Base-by-base conservation (phyloP, 805 yeast species). In the Lipomyces mesembrius region DNA sequence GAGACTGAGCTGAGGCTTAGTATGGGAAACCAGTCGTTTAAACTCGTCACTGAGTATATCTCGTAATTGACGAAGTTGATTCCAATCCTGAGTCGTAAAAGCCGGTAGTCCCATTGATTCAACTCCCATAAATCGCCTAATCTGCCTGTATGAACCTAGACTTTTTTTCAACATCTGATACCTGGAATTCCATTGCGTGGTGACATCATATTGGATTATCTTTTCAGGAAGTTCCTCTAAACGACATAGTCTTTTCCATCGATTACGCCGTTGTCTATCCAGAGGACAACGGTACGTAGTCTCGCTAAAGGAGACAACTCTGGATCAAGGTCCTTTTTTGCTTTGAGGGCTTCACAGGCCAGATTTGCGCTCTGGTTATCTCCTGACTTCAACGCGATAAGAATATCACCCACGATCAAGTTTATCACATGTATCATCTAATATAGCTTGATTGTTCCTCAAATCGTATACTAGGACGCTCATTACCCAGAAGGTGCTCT, bases 51-150 rank as follows among this genome's bases (percentile, higher is more conserved):
- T 8, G 20, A 34, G 39, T 34, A 55, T 55, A 32, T 55, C 35
- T 1, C 35, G 35, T 17, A 32, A 11, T 32, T 55, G 35, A n/a
- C 43, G 39, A 55, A 55, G 43, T 32, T 55, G 43, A 9, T 17
- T 9, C 58, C 35, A 55, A 11, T 29, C 58, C 58, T 63, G 84
- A 78, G 27, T 77, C 76, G 81, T 86, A 80, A 43, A 84, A 77
- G 12, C 83, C 83, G 8, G 77, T 37, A 73, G 89, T 92, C 2
- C 79, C 69, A 37, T 14, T 39, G 8, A 3, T 17, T 39, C 49
- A 5, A 39, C 49, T 5, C 2, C 49, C 49, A 39, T 39, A 17
- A 39, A 39, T n/a, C 39, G 39, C 39, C 14, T 0, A 35, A 49
- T n/a, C 53, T 49, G 53, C 27, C 12, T 49, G 27, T 49, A 49